A percentile compares a stretch with the other conserved stretches of the same genome.
These are phyloP conservation scores for Sorghum bicolor DNA, from an alignment of 176 grass and related monocot species.

Conservation along the genomic window DNA sequence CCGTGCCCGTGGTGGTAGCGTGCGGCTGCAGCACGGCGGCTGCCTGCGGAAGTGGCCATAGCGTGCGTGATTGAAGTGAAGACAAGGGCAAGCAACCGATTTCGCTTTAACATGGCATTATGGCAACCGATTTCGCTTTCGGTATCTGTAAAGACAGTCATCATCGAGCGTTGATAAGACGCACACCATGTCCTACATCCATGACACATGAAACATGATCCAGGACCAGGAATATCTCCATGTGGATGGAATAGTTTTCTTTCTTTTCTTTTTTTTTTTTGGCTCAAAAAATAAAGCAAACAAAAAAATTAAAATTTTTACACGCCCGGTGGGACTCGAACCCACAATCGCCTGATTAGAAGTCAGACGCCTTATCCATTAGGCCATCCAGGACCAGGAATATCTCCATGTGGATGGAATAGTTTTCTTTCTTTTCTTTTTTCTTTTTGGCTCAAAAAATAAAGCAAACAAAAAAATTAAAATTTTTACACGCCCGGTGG, in stretches of 20 bases:
- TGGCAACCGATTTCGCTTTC: background rate
- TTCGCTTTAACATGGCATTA: too few relatives aligned
- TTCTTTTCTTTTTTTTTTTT: too few relatives aligned
- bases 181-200: background rate
- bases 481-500: constrained; percentile 63
- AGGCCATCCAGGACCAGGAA: constrained; percentile 44
- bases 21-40: background rate
- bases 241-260: too few relatives aligned
- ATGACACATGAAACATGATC: too few relatives aligned
- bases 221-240: too few relatives aligned
- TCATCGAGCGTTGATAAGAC: background rate
- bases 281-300: too few relatives aligned
- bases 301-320: background rate
- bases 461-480: background rate
- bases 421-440: too few relatives aligned
- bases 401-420: too few relatives aligned
- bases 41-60: background rate
- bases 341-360: constrained; percentile 99
- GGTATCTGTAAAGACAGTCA: background rate
- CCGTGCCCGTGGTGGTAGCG: background rate
- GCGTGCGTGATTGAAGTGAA: background rate
- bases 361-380: constrained; percentile 99
- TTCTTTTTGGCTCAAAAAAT: too few relatives aligned
- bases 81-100: background rate
- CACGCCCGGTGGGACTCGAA: constrained; percentile 99